Evolutionary conservation across 768 basidiomycete species (phyloP).

Genomic region (Lactifluus volemus): DNA sequence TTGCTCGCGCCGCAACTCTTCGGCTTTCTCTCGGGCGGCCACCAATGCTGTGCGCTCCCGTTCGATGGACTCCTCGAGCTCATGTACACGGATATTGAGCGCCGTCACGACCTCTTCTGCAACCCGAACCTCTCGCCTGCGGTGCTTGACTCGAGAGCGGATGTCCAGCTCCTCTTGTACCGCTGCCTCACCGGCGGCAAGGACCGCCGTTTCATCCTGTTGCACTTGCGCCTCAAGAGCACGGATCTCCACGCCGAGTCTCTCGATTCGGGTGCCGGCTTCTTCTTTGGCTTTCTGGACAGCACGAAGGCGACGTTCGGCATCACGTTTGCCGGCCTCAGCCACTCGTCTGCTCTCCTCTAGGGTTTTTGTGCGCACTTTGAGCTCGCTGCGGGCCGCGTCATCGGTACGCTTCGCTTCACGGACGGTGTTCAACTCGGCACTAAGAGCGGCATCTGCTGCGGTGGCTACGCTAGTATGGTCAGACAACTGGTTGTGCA

Average conservation of each 20-base stretch:
- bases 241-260: constrained; percentile 42
- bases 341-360: constrained; percentile 84
- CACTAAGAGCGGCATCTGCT: constrained; percentile 49
- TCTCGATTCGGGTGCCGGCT: constrained; percentile 45
- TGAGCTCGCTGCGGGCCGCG: constrained; percentile 62
- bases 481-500: constrained; percentile 61
- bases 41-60: constrained; percentile 53
- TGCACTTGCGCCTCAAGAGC: constrained; percentile 39
- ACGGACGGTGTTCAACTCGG: constrained; percentile 62
- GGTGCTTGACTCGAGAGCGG: constrained; percentile 38
- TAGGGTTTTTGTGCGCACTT: constrained; percentile 71
- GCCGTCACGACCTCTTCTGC: constrained; percentile 37
- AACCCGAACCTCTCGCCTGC: constrained; percentile 36
- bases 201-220: constrained; percentile 4
- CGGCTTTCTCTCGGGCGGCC: constrained; percentile 49
- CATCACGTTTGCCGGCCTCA: constrained; percentile 72
- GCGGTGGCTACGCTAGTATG: constrained; percentile 32
- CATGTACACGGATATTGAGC: constrained; percentile 55
- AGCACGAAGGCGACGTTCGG: constrained; percentile 79
- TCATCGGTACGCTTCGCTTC: constrained; percentile 83
- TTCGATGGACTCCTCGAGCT: constrained; percentile 63
- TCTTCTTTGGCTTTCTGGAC: constrained; percentile 57
- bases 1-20: constrained; percentile 30
- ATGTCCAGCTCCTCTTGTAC: constrained; percentile 27
- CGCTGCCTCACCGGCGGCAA: constrained; percentile 15